phyloP scores from a whole-genome alignment of 1,139 yeast genomes.

The Eremothecium cymbalariae region DNA sequence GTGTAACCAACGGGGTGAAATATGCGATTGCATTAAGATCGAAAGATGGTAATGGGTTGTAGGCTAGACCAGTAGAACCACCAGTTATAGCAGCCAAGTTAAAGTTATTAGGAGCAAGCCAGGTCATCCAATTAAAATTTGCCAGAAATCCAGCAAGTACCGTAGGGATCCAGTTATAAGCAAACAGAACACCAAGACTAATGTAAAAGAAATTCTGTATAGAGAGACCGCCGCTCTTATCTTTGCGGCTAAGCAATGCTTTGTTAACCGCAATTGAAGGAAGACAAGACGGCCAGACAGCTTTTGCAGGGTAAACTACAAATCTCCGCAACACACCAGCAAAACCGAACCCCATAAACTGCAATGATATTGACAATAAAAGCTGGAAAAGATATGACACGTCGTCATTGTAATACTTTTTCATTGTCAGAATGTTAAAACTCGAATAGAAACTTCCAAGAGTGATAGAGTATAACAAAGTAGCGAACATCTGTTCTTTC shows the following conservation, averaged over 20 bases:
- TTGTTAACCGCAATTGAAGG: constrained; percentile 50
- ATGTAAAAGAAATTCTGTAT: constrained; percentile 41
- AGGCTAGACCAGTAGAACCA: constrained; percentile 42
- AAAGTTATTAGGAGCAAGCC: constrained; percentile 51
- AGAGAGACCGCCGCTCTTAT: constrained; percentile 41
- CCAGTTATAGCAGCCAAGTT: constrained; percentile 51
- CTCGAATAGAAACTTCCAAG: constrained; percentile 39
- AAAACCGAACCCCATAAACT: constrained; percentile 54
- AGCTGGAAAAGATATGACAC: constrained; percentile 45
- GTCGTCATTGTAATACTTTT: constrained; percentile 37
- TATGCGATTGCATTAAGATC: constrained; percentile 43
- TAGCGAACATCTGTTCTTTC: constrained; percentile 62
- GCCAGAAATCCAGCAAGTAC: constrained; percentile 13
- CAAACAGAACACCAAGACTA: constrained; percentile 35
- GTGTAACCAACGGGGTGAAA: constrained; percentile 33
- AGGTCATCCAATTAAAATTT: constrained; percentile 54
- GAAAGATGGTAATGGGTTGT: constrained; percentile 46
- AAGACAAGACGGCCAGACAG: constrained; percentile 50
- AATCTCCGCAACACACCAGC: constrained; percentile 54
- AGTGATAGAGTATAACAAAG: constrained; percentile 40
- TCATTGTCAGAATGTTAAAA: constrained; percentile 41
- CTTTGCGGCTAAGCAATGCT: constrained; percentile 42
- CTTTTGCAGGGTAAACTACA: constrained; percentile 47
- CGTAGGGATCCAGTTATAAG: constrained; percentile 53
- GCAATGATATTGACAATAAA: constrained; percentile 44